Base-by-base conservation (phyloP, 805 yeast species). In the Priceomyces fermenticarens region DNA sequence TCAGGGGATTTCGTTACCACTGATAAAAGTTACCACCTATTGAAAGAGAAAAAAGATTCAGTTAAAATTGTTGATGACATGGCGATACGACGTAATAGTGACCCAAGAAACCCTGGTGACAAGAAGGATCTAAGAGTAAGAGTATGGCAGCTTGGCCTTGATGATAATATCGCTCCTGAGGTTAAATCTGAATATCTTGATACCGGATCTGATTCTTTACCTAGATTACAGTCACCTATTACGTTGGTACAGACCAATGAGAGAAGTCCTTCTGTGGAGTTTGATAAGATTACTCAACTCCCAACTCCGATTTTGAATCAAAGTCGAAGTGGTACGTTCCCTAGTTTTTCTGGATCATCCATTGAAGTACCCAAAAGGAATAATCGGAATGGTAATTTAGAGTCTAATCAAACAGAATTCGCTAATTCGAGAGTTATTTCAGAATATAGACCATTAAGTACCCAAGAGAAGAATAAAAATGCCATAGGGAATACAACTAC, bases 231-330 rank as follows among this genome's bases (percentile, higher is more conserved):
- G 3, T 23, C 10, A 30, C 28, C 38, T 8, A 35, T 35, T 5
- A 25, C 30, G 13, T 10, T 35, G n/a, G 27, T 28, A 9, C 30
- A 28, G 6, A 5, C 30, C 4, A 32, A 16, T 32, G 16, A 15
- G 8, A 27, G 30, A 6, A 13, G 16, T 17, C 27, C 38, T 10
- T 13, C 27, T 10, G 32, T 36, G 8, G 47, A 46, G 12, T 62
- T 60, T 46, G 67, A 65, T 32, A 54, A 56, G 10, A 57, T 72
- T 11, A 62, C 75, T 1, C 73, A 66, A 37, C 53, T 74, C 13
- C 80, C 80, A 2, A 72, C 78, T 0, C 80, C 80, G 1, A 51
- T 73, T 2, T 49, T 64, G 4, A 57, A 51, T 23, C 46, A 31
- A 28, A 30, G 31, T 13, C 26, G 27, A 13, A 30, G 37, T 26